phyloP scores from a whole-genome alignment of 768 basidiomycete species.

The Russula earlei region DNA sequence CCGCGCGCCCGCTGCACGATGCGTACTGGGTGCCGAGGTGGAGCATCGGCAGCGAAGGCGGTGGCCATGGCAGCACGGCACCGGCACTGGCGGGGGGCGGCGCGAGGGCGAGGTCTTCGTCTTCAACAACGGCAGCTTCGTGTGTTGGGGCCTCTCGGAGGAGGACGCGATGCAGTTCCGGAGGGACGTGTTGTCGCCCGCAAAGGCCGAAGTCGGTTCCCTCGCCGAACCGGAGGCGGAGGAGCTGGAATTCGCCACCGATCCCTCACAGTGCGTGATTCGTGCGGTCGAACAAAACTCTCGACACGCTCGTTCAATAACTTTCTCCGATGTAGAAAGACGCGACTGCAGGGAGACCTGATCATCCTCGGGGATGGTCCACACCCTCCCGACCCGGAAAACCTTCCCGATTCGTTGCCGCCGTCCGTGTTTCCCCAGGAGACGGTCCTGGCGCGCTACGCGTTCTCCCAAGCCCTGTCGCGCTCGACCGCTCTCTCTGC shows the following conservation, averaged over 20 bases:
- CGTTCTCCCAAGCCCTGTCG: slow-evolving; percentile 85
- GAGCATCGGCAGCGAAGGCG: slow-evolving; percentile 39
- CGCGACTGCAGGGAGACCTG: slow-evolving; percentile 83
- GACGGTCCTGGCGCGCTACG: slow-evolving; percentile 79
- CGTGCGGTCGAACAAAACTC: too few species aligned
- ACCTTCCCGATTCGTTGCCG: slow-evolving; percentile 36
- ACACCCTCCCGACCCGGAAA: slow-evolving; percentile 43
- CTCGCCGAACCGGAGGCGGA: slow-evolving; percentile 72
- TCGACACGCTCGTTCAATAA: too few species aligned
- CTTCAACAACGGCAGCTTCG: slow-evolving; percentile 81
- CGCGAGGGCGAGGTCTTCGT: slow-evolving; percentile 78
- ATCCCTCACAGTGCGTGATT: slow-evolving; percentile 76
- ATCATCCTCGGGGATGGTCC: slow-evolving; percentile 76
- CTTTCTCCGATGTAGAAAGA: slow-evolving; percentile 41
- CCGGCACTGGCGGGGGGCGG: too few species aligned
- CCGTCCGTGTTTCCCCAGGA: slow-evolving; percentile 51
- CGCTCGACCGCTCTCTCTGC: slow-evolving; percentile 82
- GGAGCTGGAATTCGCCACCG: slow-evolving; percentile 87
- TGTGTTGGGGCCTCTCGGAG: slow-evolving; percentile 83
- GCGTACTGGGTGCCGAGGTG: slow-evolving; percentile 74
- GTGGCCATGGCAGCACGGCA: slow-evolving; percentile 41
- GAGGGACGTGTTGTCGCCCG: slow-evolving; percentile 45
- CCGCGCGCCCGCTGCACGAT: slow-evolving; percentile 58
- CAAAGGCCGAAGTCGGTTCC: slow-evolving; percentile 51
- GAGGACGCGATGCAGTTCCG: slow-evolving; percentile 63